These are phyloP conservation scores for Colletotrichum plurivorum DNA, from an alignment of 2,329 filamentous ascomycete genomes.

Conservation along the genomic window DNA sequence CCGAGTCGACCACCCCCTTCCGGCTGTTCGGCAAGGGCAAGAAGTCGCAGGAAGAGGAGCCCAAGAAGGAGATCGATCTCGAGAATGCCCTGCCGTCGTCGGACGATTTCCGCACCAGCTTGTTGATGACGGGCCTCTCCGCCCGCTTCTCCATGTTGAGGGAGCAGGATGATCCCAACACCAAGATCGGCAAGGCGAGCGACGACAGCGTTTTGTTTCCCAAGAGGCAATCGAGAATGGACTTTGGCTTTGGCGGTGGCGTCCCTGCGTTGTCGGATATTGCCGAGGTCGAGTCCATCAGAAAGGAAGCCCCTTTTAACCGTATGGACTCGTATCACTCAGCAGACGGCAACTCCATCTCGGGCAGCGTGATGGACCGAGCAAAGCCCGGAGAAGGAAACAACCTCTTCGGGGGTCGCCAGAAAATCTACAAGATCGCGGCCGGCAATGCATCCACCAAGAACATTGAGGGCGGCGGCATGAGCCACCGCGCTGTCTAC, in stretches of 20 bases:
- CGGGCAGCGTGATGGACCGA: conserved; percentile 85
- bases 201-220: conserved; percentile 93
- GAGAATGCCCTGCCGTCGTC: conserved; percentile 80
- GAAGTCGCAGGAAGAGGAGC: conserved; percentile 68
- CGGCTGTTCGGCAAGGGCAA: conserved; percentile 70
- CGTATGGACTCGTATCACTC: conserved; percentile 76
- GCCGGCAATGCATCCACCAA: conserved; percentile 61
- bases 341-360: conserved; percentile 76
- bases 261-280: conserved; percentile 78
- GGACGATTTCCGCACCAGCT: conserved; percentile 94
- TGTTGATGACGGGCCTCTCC: conserved; percentile 95
- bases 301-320: conserved; percentile 68
- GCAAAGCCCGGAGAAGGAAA: conserved; percentile 90
- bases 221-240: conserved; percentile 82
- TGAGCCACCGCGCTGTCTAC: conserved; percentile 80
- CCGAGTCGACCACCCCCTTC: conserved; percentile 67
- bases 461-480: conserved; percentile 58
- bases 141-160: conserved; percentile 96
- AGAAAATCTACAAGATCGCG: conserved; percentile 93
- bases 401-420: conserved; percentile 91
- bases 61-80: conserved; percentile 80
- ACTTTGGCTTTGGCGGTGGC: conserved; percentile 72
- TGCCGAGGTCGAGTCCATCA: conserved; percentile 89
- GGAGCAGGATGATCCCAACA: conserved; percentile 92
- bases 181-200: conserved; percentile 91